Evolutionary conservation across 768 basidiomycete species (phyloP).

Genomic region (Pisolithus microcarpus): DNA sequence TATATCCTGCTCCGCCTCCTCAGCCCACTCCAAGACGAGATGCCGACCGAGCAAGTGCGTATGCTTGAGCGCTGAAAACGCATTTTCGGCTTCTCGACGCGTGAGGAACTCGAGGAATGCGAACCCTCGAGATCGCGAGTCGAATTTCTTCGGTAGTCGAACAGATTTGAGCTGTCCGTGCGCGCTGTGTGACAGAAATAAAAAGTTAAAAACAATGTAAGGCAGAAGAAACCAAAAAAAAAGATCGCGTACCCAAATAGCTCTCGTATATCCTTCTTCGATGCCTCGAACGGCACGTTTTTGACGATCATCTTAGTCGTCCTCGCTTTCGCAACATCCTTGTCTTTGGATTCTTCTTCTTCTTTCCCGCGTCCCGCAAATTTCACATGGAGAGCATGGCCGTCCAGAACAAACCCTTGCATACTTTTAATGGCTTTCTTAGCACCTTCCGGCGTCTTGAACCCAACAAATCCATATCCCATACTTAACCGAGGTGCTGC

Average conservation of each 20-base stretch:
- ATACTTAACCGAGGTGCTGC: slow-evolving; percentile 64
- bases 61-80: slow-evolving; percentile 78
- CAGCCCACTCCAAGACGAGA: slow-evolving; percentile 91
- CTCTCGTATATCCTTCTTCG: slow-evolving; percentile 85
- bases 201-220: slow-evolving; percentile 1
- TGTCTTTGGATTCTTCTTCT: slow-evolving; percentile 40
- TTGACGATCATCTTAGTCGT: slow-evolving; percentile 97
- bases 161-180: slow-evolving; percentile 94
- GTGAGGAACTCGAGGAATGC: slow-evolving; percentile 94
- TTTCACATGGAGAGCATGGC: slow-evolving; percentile 74
- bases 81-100: slow-evolving; percentile 83
- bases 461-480: slow-evolving; percentile 96
- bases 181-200: slow-evolving; percentile 38
- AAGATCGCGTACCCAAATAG: slow-evolving; percentile 69
- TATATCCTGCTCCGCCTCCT: slow-evolving; percentile 73
- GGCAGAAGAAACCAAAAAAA: not conserved
- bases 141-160: slow-evolving; percentile 87
- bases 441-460: slow-evolving; percentile 68
- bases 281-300: slow-evolving; percentile 96
- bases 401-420: slow-evolving; percentile 80
- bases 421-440: slow-evolving; percentile 67
- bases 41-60: slow-evolving; percentile 95
- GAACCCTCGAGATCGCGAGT: slow-evolving; percentile 84
- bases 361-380: slow-evolving; percentile 78
- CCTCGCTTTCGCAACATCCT: slow-evolving; percentile 41